phyloP scores from a whole-genome alignment of 768 basidiomycete species.

The Boletus vinaceobasis region DNA sequence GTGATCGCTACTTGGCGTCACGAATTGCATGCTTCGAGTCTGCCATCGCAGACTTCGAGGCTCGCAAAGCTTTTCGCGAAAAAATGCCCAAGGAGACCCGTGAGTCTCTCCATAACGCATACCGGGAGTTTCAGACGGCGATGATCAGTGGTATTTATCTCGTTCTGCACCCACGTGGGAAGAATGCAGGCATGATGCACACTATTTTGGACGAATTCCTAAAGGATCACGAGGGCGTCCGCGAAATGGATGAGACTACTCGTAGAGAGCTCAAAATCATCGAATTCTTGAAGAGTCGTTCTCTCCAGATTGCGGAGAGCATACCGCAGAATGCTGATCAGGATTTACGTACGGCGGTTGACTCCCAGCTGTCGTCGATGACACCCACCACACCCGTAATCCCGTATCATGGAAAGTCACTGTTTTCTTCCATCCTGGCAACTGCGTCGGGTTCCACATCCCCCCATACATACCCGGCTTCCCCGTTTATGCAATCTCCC shows the following conservation, averaged over 20 bases:
- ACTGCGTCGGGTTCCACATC: constrained; percentile 17
- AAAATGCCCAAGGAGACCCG: constrained; percentile 59
- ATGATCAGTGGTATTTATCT: constrained; percentile 90
- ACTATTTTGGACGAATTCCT: constrained; percentile 76
- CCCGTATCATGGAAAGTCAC: constrained; percentile 15
- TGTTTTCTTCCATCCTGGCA: constrained; percentile 25
- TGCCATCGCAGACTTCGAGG: constrained; percentile 80
- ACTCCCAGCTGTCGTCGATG: constrained; percentile 37
- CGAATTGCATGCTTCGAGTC: constrained; percentile 88
- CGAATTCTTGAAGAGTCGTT: constrained; percentile 72
- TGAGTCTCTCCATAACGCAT: constrained; percentile 74
- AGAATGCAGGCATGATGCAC: constrained; percentile 69
- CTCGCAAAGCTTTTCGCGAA: constrained; percentile 67
- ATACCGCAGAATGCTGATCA: constrained; percentile 20
- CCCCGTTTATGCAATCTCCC: constrained; percentile 39
- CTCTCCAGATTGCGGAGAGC: constrained; percentile 48
- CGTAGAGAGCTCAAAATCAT: constrained; percentile 81
- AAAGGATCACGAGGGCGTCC: constrained; percentile 46
- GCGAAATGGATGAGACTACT: constrained; percentile 81
- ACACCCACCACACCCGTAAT: constrained; percentile 6
- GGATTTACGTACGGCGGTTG: constrained; percentile 9
- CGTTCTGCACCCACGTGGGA: constrained; percentile 71
- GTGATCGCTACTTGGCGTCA: constrained; percentile 79
- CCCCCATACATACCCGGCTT: constrained; percentile 24
- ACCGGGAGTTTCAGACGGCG: constrained; percentile 83